Evolutionary conservation across 1,284 basidiomycete species (phyloP).

Genomic region (Naganishia cerealis): DNA sequence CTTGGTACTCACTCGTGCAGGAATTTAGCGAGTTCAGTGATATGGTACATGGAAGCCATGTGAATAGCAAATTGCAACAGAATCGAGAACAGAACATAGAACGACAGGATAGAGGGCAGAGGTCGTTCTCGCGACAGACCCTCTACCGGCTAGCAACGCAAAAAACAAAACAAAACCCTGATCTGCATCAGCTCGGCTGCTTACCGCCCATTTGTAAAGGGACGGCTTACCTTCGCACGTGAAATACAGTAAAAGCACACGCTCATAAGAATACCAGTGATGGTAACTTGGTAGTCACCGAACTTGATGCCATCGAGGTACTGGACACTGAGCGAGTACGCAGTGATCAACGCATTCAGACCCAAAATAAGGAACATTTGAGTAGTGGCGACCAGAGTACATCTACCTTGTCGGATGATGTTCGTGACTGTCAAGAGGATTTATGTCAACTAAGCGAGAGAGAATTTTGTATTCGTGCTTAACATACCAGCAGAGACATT

Average conservation of each 20-base stretch:
- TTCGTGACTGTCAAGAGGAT: conserved; percentile 67
- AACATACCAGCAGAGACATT: conserved; percentile 85
- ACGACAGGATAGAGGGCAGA: conserved; percentile 89
- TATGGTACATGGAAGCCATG: conserved; percentile 82
- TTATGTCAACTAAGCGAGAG: background rate
- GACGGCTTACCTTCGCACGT: conserved; percentile 78
- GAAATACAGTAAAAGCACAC: conserved; percentile 96
- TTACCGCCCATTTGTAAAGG: background rate
- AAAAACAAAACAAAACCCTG: background rate
- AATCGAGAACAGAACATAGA: conserved; percentile 87
- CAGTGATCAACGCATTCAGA: conserved; percentile 91
- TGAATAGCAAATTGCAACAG: conserved; percentile 88
- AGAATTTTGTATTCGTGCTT: conserved; percentile 4
- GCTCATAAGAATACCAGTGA: conserved; percentile 92
- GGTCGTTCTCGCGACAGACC: conserved; percentile 87
- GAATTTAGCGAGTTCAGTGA: conserved; percentile 75
- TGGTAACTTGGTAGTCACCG: conserved; percentile 90
- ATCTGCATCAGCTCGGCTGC: background rate
- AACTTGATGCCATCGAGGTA: conserved; percentile 97
- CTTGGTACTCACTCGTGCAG: conserved; percentile 68
- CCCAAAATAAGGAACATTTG: conserved; percentile 99
- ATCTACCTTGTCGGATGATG: conserved; percentile 93
- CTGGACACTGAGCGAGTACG: conserved; percentile 90
- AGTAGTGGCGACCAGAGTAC: conserved; percentile 91
- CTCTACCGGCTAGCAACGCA: conserved; percentile 67